These are phyloP conservation scores for Termitomyces sp. DNA, from an alignment of 768 basidiomycete genomes.

Conservation along the genomic window DNA sequence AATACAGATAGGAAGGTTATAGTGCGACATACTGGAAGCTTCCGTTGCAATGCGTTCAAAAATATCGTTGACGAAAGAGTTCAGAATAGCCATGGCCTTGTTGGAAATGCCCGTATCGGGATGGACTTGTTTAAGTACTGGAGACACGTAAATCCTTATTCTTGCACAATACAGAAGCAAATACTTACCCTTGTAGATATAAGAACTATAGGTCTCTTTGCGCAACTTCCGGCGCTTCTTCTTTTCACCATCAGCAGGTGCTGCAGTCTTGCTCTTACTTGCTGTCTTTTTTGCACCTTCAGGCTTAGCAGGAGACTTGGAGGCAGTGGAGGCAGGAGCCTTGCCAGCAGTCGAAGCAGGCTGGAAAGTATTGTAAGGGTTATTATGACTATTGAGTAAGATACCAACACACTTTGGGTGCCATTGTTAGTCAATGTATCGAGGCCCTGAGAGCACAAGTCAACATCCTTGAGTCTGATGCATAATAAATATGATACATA, in stretches of 20 bases:
- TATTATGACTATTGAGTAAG: background rate
- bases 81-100: constrained; percentile 80
- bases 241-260: constrained; percentile 58
- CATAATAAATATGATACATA: background rate
- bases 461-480: background rate
- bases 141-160: background rate
- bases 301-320: constrained; percentile 41
- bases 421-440: constrained; percentile 15
- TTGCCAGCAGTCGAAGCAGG: constrained; percentile 62
- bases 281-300: constrained; percentile 48
- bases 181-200: constrained; percentile 72
- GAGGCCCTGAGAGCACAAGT: background rate
- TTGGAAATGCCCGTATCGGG: constrained; percentile 92
- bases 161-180: too few relatives aligned
- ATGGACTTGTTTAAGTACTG: constrained; percentile 88
- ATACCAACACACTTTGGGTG: constrained; percentile 23
- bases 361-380: constrained; percentile 17
- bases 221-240: constrained; percentile 77
- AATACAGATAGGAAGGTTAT: constrained; percentile 16
- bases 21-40: constrained; percentile 49
- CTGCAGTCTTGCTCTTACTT: constrained; percentile 21
- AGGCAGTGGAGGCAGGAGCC: constrained; percentile 50
- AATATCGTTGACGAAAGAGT: constrained; percentile 83
- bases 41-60: constrained; percentile 77
- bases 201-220: constrained; percentile 81